Conservation (phyloP, 73 alveolate species). For the Tetrahymena elliotti region DNA sequence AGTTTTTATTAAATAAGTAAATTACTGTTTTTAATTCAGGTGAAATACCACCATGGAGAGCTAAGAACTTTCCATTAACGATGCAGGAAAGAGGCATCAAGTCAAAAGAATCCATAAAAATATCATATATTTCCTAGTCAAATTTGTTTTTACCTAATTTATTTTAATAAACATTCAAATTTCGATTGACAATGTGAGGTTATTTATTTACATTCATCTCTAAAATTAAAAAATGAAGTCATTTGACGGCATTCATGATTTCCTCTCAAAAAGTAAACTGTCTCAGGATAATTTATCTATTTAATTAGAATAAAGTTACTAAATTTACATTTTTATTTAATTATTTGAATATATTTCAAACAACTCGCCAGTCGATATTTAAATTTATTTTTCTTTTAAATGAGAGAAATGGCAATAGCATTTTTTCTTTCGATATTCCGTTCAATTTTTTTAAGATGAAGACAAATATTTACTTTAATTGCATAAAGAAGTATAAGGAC, state of each 20-base stretch:
- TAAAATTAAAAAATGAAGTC: slow-evolving; percentile 78
- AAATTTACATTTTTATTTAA: too few relatives aligned
- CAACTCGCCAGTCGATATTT: too few relatives aligned
- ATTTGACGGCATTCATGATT: slow-evolving; percentile 85
- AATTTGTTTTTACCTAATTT: slow-evolving; percentile 24
- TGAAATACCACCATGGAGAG: slow-evolving; percentile 78
- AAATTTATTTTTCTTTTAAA: too few relatives aligned
- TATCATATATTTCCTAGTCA: slow-evolving; percentile 63
- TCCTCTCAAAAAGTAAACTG: slow-evolving; percentile 73
- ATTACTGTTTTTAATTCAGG: slow-evolving; percentile 58
- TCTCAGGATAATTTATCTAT: slow-evolving; percentile 62
- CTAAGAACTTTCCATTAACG: slow-evolving; percentile 59
- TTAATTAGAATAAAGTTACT: too few relatives aligned
- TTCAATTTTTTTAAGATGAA: neutral
- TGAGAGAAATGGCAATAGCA: too few relatives aligned
- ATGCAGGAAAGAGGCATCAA: slow-evolving; percentile 65
- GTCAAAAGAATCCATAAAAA: slow-evolving; percentile 70
- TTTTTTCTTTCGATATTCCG: too few relatives aligned
- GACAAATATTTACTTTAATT: slow-evolving; percentile 29
- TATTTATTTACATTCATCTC: slow-evolving; percentile 54
- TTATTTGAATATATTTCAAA: too few relatives aligned
- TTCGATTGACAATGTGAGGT: neutral
- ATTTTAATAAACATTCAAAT: slow-evolving; percentile 43
- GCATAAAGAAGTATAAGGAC: slow-evolving; percentile 70
- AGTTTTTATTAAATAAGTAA: too few relatives aligned